Base-by-base conservation (phyloP, 805 yeast species). In the Lachancea fermentati region DNA sequence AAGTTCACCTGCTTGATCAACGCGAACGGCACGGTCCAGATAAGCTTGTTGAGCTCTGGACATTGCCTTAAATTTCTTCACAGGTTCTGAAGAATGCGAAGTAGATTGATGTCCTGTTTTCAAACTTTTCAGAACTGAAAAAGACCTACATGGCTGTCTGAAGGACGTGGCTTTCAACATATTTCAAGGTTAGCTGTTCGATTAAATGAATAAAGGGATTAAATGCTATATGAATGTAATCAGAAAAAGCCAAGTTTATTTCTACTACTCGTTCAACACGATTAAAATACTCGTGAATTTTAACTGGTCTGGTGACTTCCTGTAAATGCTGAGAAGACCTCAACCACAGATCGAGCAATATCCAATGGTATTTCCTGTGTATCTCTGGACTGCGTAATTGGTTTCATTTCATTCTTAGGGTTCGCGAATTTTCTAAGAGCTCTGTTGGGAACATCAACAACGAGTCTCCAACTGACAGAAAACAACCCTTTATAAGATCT, bases 1-100 rank as follows among this genome's bases (percentile, higher is more conserved):
- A 9, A 93, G 73, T 60, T 93, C 98, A 30, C 98, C 98, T 1
- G 98, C 97, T 63, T 93, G 98, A 58, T 93, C 97, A 5, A 93
- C 98, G 37, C 98, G 72, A 30, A 93, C 76, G 0, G 78, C 79
- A 39, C 91, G 63, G 40, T 84, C 87, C 17, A 85, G 67, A 47
- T 72, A 85, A 0, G 89, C 89, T 43, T 67, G 66, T 54, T 84
- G 93, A 0, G 85, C 84, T 32, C 45, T 50, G 0, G 64, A 54
- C 15, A 71, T 39, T 5, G 65, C 53, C 22, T 51, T 50, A 57
- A 46, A 58, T 33, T 51, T 46, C 9, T 28, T 19, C n/a, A 19
- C 18, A n/a, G 36, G 15, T 11, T 34, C 14, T 14, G 17, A n/a
- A 7, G 14, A 12, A 7, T 22, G 26, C n/a, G 36, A 14, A 14